A percentile compares a stretch with the other conserved stretches of the same genome.
These are phyloP conservation scores for Furcasterigmium sp. DNA, from an alignment of 2,329 filamentous ascomycete genomes.

Conservation along the genomic window DNA sequence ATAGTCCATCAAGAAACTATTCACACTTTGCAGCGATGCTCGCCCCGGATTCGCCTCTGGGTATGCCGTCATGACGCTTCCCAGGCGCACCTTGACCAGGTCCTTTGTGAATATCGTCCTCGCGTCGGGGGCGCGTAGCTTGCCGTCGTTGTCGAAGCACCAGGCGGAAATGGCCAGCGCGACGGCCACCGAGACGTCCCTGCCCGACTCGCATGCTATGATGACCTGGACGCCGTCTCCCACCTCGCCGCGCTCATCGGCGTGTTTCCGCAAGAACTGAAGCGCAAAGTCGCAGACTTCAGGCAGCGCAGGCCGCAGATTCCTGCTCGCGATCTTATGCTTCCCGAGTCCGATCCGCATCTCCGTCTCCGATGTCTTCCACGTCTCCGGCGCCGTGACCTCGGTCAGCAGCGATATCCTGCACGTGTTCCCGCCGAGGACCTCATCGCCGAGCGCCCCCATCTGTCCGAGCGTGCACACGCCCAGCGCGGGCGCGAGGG, in stretches of 20 bases:
- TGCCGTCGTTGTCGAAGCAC: constrained; percentile 62
- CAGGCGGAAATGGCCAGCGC: constrained; percentile 73
- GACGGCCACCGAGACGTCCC: constrained; percentile 73
- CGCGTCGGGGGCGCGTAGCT: constrained; percentile 17
- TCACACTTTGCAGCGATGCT: constrained; percentile 83
- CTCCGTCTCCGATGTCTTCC: constrained; percentile 31
- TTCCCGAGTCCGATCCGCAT: constrained; percentile 60
- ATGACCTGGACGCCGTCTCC: constrained; percentile 29
- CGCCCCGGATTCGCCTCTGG: constrained; percentile 80
- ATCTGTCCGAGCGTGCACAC: constrained; percentile 21
- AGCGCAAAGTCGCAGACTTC: constrained; percentile 50
- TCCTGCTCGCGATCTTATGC: constrained; percentile 76
- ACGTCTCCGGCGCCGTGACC: constrained; percentile 36
- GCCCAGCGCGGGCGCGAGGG: neutral
- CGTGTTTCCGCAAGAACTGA: neutral
- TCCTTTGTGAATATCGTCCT: constrained; percentile 58
- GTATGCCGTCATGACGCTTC: constrained; percentile 75
- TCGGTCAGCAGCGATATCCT: constrained; percentile 37
- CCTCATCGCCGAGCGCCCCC: constrained; percentile 18
- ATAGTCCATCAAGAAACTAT: constrained; percentile 76
- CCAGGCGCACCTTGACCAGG: constrained; percentile 69
- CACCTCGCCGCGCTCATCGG: neutral
- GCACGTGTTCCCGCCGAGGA: constrained; percentile 23
- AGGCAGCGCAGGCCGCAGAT: constrained; percentile 67
- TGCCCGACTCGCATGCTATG: constrained; percentile 70